Percentiles rank a stretch among this genome's conserved stretches.
phyloP scores from a whole-genome alignment of 768 basidiomycete species.

The Trametes coccinea region DNA sequence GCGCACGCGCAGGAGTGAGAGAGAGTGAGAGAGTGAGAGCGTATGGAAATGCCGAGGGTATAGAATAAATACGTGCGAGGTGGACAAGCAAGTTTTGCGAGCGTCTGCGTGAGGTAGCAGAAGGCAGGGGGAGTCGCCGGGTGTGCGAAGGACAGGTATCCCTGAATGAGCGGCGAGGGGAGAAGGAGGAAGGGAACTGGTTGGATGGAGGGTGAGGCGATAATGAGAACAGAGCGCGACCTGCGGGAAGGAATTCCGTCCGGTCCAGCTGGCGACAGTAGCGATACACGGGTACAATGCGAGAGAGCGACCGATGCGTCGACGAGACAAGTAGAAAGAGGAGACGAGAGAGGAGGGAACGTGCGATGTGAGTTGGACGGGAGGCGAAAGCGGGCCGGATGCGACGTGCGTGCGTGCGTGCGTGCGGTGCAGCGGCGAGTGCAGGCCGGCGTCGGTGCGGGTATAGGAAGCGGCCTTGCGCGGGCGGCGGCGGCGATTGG shows the following conservation, averaged over 20 bases:
- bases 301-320: conserved; percentile 9
- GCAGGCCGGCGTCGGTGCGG: conserved; percentile 20
- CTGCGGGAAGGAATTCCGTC: conserved; percentile 12
- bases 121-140: background rate
- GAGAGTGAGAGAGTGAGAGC: background rate
- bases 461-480: conserved; percentile 21
- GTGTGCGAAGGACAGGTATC: background rate
- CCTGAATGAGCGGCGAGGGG: no score
- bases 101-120: background rate
- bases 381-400: conserved; percentile 6
- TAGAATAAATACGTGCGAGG: conserved; percentile 24
- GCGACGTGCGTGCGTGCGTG: conserved; percentile 2
- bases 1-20: conserved; percentile 5
- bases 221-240: conserved; percentile 17
- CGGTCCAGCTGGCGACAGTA: conserved; percentile 17
- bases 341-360: background rate
- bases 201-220: background rate
- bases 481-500: background rate
- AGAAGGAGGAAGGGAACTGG: background rate
- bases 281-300: conserved; percentile 21
- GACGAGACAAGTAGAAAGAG: background rate
- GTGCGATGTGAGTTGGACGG: background rate
- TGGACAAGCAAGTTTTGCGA: conserved; percentile 9
- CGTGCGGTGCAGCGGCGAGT: no score
- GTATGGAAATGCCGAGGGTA: conserved; percentile 4